These are phyloP conservation scores for Mrakia gelida DNA, from an alignment of 768 basidiomycete species.

Conservation along the genomic window DNA sequence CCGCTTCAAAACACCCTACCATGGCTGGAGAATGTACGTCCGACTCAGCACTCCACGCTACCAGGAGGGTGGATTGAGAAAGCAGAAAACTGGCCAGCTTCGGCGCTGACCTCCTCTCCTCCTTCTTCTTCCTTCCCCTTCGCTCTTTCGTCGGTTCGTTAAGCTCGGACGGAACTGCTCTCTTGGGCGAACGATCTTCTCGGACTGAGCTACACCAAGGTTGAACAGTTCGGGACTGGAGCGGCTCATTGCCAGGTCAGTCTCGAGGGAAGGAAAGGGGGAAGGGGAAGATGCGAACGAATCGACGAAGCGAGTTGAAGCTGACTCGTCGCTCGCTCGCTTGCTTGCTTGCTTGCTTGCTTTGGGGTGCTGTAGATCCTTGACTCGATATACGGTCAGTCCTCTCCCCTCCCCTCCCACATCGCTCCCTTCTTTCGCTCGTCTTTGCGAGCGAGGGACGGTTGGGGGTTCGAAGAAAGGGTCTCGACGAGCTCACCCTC, in stretches of 20 bases:
- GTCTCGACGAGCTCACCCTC: neutral
- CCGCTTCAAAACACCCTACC: neutral
- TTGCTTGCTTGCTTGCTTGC: neutral
- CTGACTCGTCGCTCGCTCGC: neutral
- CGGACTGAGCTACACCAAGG: conserved; percentile 82
- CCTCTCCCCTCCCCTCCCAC: too few species aligned
- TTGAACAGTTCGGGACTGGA: conserved; percentile 64
- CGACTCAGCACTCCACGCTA: too few species aligned
- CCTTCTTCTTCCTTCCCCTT: neutral
- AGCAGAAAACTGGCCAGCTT: too few species aligned
- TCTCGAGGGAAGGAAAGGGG: neutral
- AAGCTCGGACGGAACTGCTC: conserved; percentile 61
- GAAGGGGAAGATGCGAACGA: neutral
- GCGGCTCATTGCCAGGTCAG: conserved; percentile 80
- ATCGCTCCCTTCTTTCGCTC: too few species aligned
- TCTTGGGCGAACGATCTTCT: conserved; percentile 93
- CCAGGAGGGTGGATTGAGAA: too few species aligned
- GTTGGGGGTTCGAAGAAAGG: too few species aligned
- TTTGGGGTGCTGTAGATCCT: conserved; percentile 57
- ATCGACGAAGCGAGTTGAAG: neutral
- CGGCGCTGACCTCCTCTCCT: neutral
- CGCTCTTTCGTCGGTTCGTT: neutral
- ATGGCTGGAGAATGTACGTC: conserved; percentile 33
- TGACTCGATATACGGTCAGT: conserved; percentile 86
- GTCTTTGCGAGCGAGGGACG: neutral